A percentile compares a stretch with the other conserved stretches of the same genome.
phyloP scores from a whole-genome alignment of 345 rosid species.

The Citrus hindsii region DNA sequence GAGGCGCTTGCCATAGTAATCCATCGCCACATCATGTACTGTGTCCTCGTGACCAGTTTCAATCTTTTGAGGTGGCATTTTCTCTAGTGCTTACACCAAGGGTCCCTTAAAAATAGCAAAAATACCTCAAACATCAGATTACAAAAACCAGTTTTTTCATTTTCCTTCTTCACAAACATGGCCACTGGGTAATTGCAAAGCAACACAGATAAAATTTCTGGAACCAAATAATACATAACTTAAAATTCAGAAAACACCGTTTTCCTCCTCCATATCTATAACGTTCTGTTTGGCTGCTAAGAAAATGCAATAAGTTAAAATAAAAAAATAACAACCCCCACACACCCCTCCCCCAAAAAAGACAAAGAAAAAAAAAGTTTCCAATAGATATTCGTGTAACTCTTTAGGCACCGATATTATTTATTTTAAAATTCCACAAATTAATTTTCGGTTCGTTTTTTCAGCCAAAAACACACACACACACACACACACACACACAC shows the following conservation, averaged over 20 bases:
- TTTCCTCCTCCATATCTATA: not conserved
- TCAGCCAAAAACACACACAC: too few relatives aligned
- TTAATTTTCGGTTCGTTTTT: not conserved
- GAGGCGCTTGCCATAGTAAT: constrained; percentile 23
- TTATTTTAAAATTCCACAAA: not conserved
- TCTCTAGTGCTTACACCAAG: not conserved
- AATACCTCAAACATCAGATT: not conserved
- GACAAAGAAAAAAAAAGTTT: not conserved
- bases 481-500: too few relatives aligned
- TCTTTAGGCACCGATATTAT: not conserved
- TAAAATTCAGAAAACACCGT: not conserved
- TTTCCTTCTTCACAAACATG: not conserved
- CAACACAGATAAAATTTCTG: not conserved
- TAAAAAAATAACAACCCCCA: too few relatives aligned
- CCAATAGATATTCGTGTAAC: not conserved
- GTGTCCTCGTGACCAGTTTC: constrained; percentile 23
- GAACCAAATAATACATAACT: not conserved
- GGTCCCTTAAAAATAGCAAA: not conserved
- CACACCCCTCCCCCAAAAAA: not conserved
- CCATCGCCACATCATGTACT: constrained; percentile 23
- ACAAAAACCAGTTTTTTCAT: not conserved
- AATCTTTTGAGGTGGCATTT: constrained; percentile 21
- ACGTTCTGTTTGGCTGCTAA: not conserved
- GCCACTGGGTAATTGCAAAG: too few relatives aligned
- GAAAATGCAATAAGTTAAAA: not conserved